Evolutionary conservation across 208 protist species (phyloP), one percentile per base, ranked within the genome.

Genomic region (Phytomonas sp.): DNA sequence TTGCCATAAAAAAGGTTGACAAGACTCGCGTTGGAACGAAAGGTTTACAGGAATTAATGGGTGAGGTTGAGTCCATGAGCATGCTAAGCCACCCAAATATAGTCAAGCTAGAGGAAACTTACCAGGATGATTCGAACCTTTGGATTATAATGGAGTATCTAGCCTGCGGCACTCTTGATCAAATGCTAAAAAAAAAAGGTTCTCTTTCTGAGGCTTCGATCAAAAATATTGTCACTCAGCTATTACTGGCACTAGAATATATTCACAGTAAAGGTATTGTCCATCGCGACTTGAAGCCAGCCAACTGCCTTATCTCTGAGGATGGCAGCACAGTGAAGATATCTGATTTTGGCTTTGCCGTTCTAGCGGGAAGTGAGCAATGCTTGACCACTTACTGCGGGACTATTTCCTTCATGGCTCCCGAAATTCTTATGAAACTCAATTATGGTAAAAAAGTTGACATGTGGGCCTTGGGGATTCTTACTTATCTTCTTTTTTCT

Each of bases 141-240:
- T 97, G 86, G 80, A 94, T 97, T 63, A 90, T 97, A 40, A 96
- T 96, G 91, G 93, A 97, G 77, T 94, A 94, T 52, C 74, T 96
- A 29, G 79, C 88, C 0, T 89, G 90, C 23, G 86, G 86, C 14
- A 86, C 89, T 59, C 73, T 97, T 12, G 83, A 93, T 59, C 62
- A 80, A 61, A 71, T 82, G n/a, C 49, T 91, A 23, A 49, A 49
- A 19, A 70, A 74, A 19, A 40, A 66, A 10, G 64, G 61, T 19
- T 36, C 74, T 12, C 77, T 90, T 68, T 79, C 73, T 29, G 89
- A 97, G 56, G 26, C 42, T 1, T 79, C 82, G 26, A 72, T 74
- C 14, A 75, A 85, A 30, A 83, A 83, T 34, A 87, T 95, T 31
- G 76, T 91, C 1, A 91, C 73, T n/a, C 83, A 95, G 65, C 71